These are phyloP conservation scores for Apiotrichum siamense DNA, from an alignment of 1,284 basidiomycete genomes.

Conservation along the genomic window DNA sequence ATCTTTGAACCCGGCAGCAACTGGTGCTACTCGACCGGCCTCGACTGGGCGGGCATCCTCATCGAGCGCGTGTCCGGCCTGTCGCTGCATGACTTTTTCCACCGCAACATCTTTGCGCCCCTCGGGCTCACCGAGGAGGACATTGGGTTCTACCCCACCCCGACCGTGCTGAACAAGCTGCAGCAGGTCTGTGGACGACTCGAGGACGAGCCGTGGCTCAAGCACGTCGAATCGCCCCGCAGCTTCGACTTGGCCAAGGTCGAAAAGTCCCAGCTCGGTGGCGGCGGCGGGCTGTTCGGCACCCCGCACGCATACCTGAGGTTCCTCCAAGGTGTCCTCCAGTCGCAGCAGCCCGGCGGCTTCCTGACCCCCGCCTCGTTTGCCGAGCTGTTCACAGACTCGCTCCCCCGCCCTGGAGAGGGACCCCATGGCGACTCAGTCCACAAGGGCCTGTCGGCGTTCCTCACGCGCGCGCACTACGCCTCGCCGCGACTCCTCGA, in stretches of 20 bases:
- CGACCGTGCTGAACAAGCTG: constrained; percentile 6
- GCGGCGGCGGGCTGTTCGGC: constrained; percentile 36
- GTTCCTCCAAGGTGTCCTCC: constrained; percentile 30
- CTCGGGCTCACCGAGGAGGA: constrained; percentile 14
- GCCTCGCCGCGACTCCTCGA: constrained; percentile 12
- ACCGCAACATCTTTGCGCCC: constrained; percentile 11
- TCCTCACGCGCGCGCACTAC: constrained; percentile 4
- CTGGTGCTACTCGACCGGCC: constrained; percentile 30
- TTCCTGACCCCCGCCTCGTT: constrained; percentile 19
- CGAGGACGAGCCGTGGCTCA: constrained; percentile 6
- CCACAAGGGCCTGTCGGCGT: constrained; percentile 9
- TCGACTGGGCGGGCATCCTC: constrained; percentile 40
- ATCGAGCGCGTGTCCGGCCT: constrained; percentile 31
- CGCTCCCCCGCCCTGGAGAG: constrained; percentile 9
- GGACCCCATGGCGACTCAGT: constrained; percentile 1
- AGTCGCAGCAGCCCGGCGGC: constrained; percentile 6
- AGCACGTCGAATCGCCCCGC: neutral
- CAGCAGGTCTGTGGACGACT: constrained; percentile 19
- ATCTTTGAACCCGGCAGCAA: constrained; percentile 33
- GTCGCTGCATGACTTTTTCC: constrained; percentile 30
- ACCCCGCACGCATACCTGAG: constrained; percentile 30
- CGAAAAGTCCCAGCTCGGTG: constrained; percentile 13
- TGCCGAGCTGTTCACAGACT: constrained; percentile 22
- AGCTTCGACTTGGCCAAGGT: neutral
- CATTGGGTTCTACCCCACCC: constrained; percentile 30